A percentile compares a stretch with the other conserved stretches of the same genome.
phyloP scores from a whole-genome alignment of 768 basidiomycete genomes.

The Kwoniella sp. region DNA sequence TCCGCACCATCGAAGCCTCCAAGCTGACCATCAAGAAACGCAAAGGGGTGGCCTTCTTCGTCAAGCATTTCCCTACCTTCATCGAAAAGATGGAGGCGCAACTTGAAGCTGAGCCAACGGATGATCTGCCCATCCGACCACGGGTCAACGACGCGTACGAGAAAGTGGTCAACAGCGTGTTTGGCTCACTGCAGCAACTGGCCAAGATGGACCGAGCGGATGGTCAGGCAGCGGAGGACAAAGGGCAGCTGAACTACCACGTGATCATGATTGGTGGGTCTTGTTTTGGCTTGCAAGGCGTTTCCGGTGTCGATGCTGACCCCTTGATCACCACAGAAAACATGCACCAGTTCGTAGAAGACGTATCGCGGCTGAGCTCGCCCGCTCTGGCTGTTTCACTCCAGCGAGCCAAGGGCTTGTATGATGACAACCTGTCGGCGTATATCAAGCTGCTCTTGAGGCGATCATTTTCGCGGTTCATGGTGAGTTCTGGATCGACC shows the following conservation, averaged over 20 bases:
- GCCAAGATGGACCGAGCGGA: conserved; percentile 85
- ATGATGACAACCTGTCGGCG: conserved; percentile 79
- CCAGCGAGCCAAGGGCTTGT: conserved; percentile 71
- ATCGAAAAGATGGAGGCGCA: conserved; percentile 78
- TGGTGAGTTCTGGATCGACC: conserved; percentile 56
- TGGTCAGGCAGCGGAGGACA: conserved; percentile 63
- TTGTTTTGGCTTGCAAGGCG: not conserved
- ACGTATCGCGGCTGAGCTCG: conserved; percentile 68
- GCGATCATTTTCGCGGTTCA: conserved; percentile 77
- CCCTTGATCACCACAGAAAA: conserved; percentile 64
- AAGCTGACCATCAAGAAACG: conserved; percentile 89
- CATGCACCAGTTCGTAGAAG: conserved; percentile 88
- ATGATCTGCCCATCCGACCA: conserved; percentile 64
- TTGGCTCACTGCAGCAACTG: conserved; percentile 89
- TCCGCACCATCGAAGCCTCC: conserved; percentile 81
- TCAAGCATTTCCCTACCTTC: conserved; percentile 88
- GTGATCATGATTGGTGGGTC: conserved; percentile 84
- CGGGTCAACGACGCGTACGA: conserved; percentile 80
- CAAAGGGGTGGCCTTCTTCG: conserved; percentile 83
- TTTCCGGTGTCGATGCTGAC: not conserved
- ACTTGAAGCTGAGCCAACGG: conserved; percentile 64
- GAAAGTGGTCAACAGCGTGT: conserved; percentile 81
- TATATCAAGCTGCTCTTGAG: conserved; percentile 85
- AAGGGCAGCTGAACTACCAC: conserved; percentile 93
- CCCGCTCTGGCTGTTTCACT: conserved; percentile 62